Evolutionary conservation across 805 yeast species (phyloP), one percentile per base, ranked within the genome.

Genomic region (Candida boleticola): DNA sequence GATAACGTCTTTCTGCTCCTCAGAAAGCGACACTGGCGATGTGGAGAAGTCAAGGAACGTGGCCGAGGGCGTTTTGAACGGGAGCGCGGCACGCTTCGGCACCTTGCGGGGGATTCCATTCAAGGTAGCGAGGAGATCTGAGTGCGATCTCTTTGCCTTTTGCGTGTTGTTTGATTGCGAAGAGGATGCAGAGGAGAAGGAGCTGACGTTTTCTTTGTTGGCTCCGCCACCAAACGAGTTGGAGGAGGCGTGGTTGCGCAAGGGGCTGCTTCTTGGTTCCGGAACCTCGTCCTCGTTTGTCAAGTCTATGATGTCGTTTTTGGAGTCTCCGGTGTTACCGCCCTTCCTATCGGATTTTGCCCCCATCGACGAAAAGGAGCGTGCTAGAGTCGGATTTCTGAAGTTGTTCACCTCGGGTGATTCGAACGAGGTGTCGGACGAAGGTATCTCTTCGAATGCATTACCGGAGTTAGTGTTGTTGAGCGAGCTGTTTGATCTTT

Each of bases 1-100:
- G 5, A 85, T 49, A 5, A 86, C 78, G 17, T 54, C 50, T 4
- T 48, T 29, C 56, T 79, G 84, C 43, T 77, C 82, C 2, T 53
- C 58, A 49, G 70, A 55, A 32, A 61, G 43, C 11, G n/a, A 46
- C 31, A 16, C 35, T 33, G 1, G 23, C 38, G 21, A 16, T 22
- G 29, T 25, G 14, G 40, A 17, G 19, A 30, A 29, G 14, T 32
- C 43, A 11, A 32, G 11, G 18, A 21, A 27, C 13, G 31, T n/a
- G 31, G 34, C 19, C 9, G 41, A 25, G 3, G 32, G 53, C 31
- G 58, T 36, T 10, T 30, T 41, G 5, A 35, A 29, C 16, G 47
- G 14, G 13, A 46, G 36, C 6, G 49, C 25, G 13, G 33, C 40
- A 7, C 37, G 16, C 31, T 51, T 59, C 7, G 57, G 52, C 5